Percentiles rank a stretch among this genome's conserved stretches.
These are phyloP conservation scores for Fallopia convolvulus DNA, from an alignment of 148 eudicot species.

Conservation along the genomic window DNA sequence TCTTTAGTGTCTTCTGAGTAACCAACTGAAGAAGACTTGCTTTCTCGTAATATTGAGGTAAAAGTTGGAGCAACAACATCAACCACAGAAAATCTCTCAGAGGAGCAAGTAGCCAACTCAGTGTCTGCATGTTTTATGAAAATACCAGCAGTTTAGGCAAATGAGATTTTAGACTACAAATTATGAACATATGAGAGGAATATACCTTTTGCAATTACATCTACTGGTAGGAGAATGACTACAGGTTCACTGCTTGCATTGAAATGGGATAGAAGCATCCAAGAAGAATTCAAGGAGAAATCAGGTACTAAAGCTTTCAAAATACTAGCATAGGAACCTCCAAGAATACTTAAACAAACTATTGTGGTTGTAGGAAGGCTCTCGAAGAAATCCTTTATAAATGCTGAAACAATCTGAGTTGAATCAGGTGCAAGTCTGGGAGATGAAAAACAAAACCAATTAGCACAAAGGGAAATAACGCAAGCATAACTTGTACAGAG, in stretches of 20 bases:
- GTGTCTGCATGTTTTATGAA: neutral
- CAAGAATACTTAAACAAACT: constrained; percentile 68
- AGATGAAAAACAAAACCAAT: constrained; percentile 16
- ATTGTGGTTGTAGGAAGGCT: constrained; percentile 57
- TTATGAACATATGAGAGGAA: neutral
- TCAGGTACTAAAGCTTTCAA: constrained; percentile 40
- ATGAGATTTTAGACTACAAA: neutral
- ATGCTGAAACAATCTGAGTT: constrained; percentile 31
- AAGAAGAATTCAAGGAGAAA: constrained; percentile 32
- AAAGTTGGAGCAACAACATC: constrained; percentile 72
- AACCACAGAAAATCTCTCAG: constrained; percentile 64
- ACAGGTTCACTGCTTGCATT: constrained; percentile 60
- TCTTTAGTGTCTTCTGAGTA: constrained; percentile 47
- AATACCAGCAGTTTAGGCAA: neutral
- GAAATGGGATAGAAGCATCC: constrained; percentile 68
- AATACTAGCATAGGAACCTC: constrained; percentile 47
- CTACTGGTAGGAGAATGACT: constrained; percentile 53
- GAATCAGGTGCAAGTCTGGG: constrained; percentile 59
- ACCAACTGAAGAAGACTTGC: constrained; percentile 45
- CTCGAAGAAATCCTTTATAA: constrained; percentile 41
- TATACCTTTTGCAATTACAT: constrained; percentile 42
- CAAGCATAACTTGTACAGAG: neutral
- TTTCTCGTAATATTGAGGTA: constrained; percentile 50
- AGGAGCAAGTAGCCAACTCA: constrained; percentile 23
- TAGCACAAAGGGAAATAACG: neutral